phyloP scores from a whole-genome alignment of 1,284 basidiomycete species.

The Violaceomyces palustris region DNA sequence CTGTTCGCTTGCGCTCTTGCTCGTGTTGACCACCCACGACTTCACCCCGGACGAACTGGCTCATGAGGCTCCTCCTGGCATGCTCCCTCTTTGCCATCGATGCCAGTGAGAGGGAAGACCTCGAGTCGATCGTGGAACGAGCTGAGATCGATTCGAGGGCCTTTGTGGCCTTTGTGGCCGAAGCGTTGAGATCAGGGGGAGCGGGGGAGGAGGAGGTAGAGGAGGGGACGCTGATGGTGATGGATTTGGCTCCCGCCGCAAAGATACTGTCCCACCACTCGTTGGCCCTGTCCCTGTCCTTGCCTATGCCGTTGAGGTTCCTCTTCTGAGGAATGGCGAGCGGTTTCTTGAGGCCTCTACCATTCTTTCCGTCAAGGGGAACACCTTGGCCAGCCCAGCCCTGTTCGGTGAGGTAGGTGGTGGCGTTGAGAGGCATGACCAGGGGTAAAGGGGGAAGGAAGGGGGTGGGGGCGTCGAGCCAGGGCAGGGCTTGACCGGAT shows the following conservation, averaged over 20 bases:
- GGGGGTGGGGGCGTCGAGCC: too few species aligned
- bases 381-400: slow-evolving; percentile 49
- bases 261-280: slow-evolving; percentile 53
- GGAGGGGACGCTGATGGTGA: slow-evolving; percentile 21
- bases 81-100: slow-evolving; percentile 45
- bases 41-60: slow-evolving; percentile 43
- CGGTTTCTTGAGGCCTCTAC: slow-evolving; percentile 49
- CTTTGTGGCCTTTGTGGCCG: background rate
- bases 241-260: slow-evolving; percentile 40
- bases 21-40: too few species aligned
- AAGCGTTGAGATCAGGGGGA: background rate
- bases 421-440: slow-evolving; percentile 46
- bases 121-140: slow-evolving; percentile 18
- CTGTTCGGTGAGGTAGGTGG: slow-evolving; percentile 35
- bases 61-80: slow-evolving; percentile 45
- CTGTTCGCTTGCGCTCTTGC: slow-evolving; percentile 4
- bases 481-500: too few species aligned
- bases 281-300: slow-evolving; percentile 47
- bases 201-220: background rate
- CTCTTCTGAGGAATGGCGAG: slow-evolving; percentile 47
- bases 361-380: slow-evolving; percentile 42
- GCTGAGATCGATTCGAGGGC: background rate
- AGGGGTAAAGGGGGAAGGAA: background rate
- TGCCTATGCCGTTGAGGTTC: slow-evolving; percentile 45
- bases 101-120: slow-evolving; percentile 31